Conservation (phyloP, 768 basidiomycete species). For the Dentipellis sp. region DNA sequence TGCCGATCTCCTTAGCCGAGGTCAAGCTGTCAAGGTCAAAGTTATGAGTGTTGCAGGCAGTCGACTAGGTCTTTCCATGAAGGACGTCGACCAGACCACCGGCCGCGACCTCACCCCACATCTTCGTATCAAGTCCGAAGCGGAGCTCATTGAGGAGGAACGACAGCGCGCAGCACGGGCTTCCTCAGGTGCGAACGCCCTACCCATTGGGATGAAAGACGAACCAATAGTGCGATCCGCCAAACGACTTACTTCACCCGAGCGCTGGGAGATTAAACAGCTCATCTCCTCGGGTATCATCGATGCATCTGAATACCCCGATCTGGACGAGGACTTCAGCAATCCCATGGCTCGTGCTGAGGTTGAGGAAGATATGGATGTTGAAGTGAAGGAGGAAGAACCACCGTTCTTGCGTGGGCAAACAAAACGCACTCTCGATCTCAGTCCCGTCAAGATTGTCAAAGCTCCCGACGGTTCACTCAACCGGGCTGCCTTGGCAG, state of each 20-base stretch:
- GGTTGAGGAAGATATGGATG: conserved; percentile 93
- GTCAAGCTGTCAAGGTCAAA: conserved; percentile 88
- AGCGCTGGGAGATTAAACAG: conserved; percentile 99
- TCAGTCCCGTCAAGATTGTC: conserved; percentile 96
- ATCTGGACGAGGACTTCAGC: conserved; percentile 78
- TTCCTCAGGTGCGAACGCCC: conserved; percentile 78
- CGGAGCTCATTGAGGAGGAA: conserved; percentile 80
- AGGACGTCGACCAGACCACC: conserved; percentile 88
- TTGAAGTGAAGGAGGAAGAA: conserved; percentile 95
- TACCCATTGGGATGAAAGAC: conserved; percentile 59
- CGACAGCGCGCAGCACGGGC: conserved; percentile 49
- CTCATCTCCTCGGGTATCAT: conserved; percentile 93
- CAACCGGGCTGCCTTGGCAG: conserved; percentile 90
- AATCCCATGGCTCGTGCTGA: conserved; percentile 74
- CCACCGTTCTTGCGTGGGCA: conserved; percentile 94
- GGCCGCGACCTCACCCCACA: conserved; percentile 93
- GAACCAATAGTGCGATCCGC: conserved; percentile 61
- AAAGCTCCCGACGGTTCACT: conserved; percentile 97
- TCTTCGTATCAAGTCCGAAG: conserved; percentile 87
- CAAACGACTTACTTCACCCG: conserved; percentile 88
- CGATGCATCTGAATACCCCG: conserved; percentile 88
- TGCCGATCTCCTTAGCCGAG: conserved; percentile 75
- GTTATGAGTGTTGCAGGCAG: conserved; percentile 87
- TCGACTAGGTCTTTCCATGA: conserved; percentile 87
- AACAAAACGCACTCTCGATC: conserved; percentile 89